Conservation (phyloP, 2,329 filamentous ascomycete genomes). For the Paraphaeosphaeria minitans region DNA sequence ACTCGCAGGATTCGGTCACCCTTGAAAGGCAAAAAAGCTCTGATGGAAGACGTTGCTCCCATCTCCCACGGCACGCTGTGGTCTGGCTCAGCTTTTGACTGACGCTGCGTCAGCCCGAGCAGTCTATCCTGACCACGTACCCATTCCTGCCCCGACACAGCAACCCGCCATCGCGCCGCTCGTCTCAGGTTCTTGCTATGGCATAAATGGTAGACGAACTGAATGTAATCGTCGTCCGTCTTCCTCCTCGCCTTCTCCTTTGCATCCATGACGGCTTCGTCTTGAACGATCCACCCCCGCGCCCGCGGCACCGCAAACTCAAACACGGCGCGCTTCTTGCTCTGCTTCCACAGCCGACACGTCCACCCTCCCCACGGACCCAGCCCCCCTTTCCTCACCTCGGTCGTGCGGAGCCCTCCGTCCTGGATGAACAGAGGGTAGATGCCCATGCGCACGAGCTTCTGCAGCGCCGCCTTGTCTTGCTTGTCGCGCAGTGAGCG, state of each 20-base stretch:
- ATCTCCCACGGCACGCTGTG: slow-evolving; percentile 11
- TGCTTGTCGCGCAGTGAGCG: not conserved
- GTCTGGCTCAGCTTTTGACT: not conserved
- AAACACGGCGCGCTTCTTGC: slow-evolving; percentile 22
- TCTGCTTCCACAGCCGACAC: slow-evolving; percentile 11
- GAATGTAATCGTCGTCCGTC: not conserved
- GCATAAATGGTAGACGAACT: not conserved
- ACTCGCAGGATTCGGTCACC: slow-evolving; percentile 14
- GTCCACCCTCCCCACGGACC: not conserved
- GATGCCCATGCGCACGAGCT: slow-evolving; percentile 20
- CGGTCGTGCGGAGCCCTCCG: slow-evolving; percentile 11
- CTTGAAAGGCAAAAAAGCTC: slow-evolving; percentile 17
- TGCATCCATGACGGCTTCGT: not conserved
- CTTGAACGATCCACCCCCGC: not conserved
- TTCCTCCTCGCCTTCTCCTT: not conserved
- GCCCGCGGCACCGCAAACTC: slow-evolving; percentile 23
- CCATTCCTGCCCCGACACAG: not conserved
- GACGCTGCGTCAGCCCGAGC: not conserved
- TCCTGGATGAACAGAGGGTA: slow-evolving; percentile 22
- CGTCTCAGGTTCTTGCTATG: not conserved
- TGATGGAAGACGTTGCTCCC: slow-evolving; percentile 15
- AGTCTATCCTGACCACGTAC: not conserved
- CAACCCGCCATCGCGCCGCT: not conserved
- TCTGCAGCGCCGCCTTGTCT: slow-evolving; percentile 10
- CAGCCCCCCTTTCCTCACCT: not conserved